phyloP scores from a whole-genome alignment of 192 early-diverging fungal genomes.

The Lunasporangiospora selenospora region DNA sequence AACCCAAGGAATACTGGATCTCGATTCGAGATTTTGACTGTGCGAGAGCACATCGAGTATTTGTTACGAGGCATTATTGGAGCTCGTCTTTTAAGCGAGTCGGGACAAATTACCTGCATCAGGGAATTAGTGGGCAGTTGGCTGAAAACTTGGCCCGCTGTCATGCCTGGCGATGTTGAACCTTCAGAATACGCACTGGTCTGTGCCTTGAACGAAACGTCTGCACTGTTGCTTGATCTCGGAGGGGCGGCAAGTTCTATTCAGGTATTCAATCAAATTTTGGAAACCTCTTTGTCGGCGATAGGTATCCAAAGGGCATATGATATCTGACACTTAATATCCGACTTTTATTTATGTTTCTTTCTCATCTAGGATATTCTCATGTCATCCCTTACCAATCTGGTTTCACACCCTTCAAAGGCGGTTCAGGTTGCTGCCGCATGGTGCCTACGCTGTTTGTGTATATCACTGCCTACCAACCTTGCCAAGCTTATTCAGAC shows the following conservation, averaged over 20 bases:
- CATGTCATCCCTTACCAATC: constrained; percentile 69
- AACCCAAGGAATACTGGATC: constrained; percentile 57
- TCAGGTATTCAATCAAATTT: constrained; percentile 48
- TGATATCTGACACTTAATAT: no score
- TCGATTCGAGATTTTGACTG: constrained; percentile 62
- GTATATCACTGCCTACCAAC: constrained; percentile 67
- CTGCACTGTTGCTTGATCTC: constrained; percentile 74
- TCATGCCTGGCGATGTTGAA: constrained; percentile 54
- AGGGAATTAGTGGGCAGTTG: constrained; percentile 65
- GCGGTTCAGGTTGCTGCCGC: constrained; percentile 78
- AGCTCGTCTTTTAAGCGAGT: constrained; percentile 75
- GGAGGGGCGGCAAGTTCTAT: constrained; percentile 72
- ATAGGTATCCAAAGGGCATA: no score
- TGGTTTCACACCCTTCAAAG: constrained; percentile 72
- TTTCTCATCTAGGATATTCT: constrained; percentile 58
- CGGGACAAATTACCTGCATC: constrained; percentile 75
- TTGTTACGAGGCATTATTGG: constrained; percentile 81
- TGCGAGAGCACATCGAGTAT: constrained; percentile 65
- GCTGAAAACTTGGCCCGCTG: constrained; percentile 64
- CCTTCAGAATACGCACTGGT: constrained; percentile 68
- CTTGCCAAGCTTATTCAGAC: constrained; percentile 65
- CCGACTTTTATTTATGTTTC: no score
- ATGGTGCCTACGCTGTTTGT: constrained; percentile 75
- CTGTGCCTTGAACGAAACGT: constrained; percentile 76
- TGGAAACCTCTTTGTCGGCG: neutral